Conservation (phyloP, 1,139 yeast genomes). For the Blastobotrys persicus region DNA sequence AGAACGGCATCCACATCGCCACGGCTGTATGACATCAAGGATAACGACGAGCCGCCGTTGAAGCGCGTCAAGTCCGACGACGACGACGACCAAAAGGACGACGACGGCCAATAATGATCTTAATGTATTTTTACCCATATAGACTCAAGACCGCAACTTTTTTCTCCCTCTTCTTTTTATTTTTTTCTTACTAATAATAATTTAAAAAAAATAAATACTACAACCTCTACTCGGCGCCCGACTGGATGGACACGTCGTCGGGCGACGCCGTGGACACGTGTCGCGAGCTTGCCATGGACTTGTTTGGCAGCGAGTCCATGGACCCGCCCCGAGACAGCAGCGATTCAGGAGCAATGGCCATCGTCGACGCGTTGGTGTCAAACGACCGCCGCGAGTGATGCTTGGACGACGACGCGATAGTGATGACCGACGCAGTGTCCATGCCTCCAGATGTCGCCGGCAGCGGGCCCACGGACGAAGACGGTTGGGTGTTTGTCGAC, state of each 20-base stretch:
- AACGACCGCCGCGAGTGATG: conserved; percentile 34
- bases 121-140: not conserved
- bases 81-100: conserved; percentile 7
- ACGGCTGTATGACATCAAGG: conserved; percentile 11
- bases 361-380: conserved; percentile 41
- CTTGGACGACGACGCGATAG: conserved; percentile 41
- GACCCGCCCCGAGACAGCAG: conserved; percentile 31
- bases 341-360: conserved; percentile 41
- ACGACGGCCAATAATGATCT: conserved; percentile 1
- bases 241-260: not conserved
- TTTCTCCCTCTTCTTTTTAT: too few species aligned
- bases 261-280: conserved; percentile 14
- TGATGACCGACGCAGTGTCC: conserved; percentile 40
- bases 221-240: too few species aligned
- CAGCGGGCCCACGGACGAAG: conserved; percentile 10
- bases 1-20: conserved; percentile 12
- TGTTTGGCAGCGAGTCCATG: conserved; percentile 26
- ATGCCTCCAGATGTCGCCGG: conserved; percentile 14
- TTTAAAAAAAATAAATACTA: too few species aligned
- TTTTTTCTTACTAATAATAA: too few species aligned
- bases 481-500: conserved; percentile 15
- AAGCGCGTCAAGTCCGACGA: conserved; percentile 12
- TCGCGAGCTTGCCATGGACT: conserved; percentile 14
- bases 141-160: too few species aligned
- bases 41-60: conserved; percentile 9